Conservation (phyloP, 2,329 filamentous ascomycete species). For the Berkeleyomyces basicola region DNA sequence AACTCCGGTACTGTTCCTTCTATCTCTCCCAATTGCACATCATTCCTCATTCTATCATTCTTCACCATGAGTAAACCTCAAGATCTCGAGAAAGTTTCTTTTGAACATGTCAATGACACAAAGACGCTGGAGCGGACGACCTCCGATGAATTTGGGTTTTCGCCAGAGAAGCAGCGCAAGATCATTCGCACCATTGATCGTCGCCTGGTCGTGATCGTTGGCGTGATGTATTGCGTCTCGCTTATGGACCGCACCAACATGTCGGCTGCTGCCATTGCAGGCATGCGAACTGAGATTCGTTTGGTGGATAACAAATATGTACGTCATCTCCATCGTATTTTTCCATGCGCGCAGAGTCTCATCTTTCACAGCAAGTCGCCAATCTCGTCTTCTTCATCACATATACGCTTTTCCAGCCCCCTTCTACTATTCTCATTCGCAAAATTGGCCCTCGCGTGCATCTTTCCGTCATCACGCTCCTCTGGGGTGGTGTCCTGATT, state of each 20-base stretch:
- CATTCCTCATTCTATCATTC: not conserved
- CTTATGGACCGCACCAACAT: conserved; percentile 70
- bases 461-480: conserved; percentile 34
- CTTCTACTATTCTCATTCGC: conserved; percentile 51
- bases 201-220: conserved; percentile 44
- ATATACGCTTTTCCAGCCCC: conserved; percentile 56
- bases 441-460: conserved; percentile 46
- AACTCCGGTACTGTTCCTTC: too few relatives aligned
- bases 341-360: not conserved
- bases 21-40: too few relatives aligned
- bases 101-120: conserved; percentile 12
- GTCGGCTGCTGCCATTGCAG: conserved; percentile 56
- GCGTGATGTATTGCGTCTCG: conserved; percentile 55
- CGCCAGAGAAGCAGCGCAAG: conserved; percentile 42
- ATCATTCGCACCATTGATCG: conserved; percentile 56
- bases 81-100: conserved; percentile 15
- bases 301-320: conserved; percentile 32
- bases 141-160: conserved; percentile 30
- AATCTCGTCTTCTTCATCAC: conserved; percentile 60
- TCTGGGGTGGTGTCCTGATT: conserved; percentile 47
- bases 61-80: not conserved
- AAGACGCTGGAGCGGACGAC: not conserved
- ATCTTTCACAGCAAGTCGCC: conserved; percentile 27
- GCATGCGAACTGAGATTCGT: conserved; percentile 32
- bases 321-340: conserved; percentile 14